Percentiles rank a stretch among this genome's conserved stretches.
Evolutionary conservation across 2,329 filamentous ascomycete species (phyloP).

Genomic region (Escovopsis weberi): DNA sequence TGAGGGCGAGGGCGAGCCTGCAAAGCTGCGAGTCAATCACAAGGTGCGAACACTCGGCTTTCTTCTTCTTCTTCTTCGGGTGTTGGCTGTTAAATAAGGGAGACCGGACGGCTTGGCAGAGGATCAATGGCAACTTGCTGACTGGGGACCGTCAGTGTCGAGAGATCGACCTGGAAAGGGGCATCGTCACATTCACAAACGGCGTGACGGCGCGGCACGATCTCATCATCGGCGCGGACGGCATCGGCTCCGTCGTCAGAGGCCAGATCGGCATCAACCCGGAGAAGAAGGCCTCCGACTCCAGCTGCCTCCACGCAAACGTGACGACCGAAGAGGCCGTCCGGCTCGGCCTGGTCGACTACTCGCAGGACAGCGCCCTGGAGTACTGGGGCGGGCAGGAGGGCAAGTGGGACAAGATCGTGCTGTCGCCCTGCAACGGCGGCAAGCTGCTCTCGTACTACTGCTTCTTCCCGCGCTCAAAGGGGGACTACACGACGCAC

Average conservation of each 20-base stretch:
- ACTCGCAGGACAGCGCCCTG: slow-evolving; percentile 43
- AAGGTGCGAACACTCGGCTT: slow-evolving; percentile 19
- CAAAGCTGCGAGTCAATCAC: slow-evolving; percentile 41
- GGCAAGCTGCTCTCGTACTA: slow-evolving; percentile 54
- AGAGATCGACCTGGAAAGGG: slow-evolving; percentile 35
- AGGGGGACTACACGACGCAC: slow-evolving; percentile 46
- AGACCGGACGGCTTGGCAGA: background rate
- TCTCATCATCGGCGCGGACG: slow-evolving; percentile 48
- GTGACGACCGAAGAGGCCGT: slow-evolving; percentile 47
- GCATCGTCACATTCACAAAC: slow-evolving; percentile 38
- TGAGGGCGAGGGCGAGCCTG: slow-evolving; percentile 38
- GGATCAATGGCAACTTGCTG: background rate
- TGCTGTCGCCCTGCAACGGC: slow-evolving; percentile 53
- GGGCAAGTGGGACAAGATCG: slow-evolving; percentile 52
- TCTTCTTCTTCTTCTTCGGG: too few relatives aligned
- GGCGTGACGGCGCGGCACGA: slow-evolving; percentile 37
- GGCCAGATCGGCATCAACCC: slow-evolving; percentile 47
- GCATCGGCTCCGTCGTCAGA: slow-evolving; percentile 52
- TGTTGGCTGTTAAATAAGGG: too few relatives aligned
- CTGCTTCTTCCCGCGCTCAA: slow-evolving; percentile 45
- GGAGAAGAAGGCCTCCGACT: slow-evolving; percentile 42
- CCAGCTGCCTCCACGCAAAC: slow-evolving; percentile 50
- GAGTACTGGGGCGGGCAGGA: slow-evolving; percentile 60
- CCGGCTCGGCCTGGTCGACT: slow-evolving; percentile 45
- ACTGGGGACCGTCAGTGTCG: slow-evolving; percentile 20